These are phyloP conservation scores for Pulveroboletus sp. DNA, from an alignment of 768 basidiomycete genomes.

Conservation along the genomic window DNA sequence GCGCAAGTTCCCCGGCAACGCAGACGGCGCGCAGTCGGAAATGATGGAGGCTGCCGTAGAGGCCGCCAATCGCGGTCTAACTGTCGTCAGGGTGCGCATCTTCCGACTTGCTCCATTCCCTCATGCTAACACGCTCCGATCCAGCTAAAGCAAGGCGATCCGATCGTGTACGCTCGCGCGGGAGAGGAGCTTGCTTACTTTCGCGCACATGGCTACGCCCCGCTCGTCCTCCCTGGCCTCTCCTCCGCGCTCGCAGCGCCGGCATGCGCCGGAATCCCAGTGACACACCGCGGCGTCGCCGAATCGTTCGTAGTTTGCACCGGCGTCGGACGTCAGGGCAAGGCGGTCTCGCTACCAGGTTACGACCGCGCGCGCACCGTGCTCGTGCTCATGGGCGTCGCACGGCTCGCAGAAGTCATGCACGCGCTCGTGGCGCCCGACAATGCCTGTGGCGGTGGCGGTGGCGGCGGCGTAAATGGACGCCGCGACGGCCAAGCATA, in stretches of 20 bases:
- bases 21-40: conserved; percentile 90
- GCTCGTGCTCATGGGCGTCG: conserved; percentile 93
- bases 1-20: conserved; percentile 96
- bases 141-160: conserved; percentile 96
- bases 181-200: conserved; percentile 96
- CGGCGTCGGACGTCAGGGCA: conserved; percentile 85
- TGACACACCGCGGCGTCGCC: conserved; percentile 93
- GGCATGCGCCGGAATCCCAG: conserved; percentile 83
- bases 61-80: conserved; percentile 72
- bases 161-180: conserved; percentile 88
- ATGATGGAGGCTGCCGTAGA: conserved; percentile 91
- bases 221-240: conserved; percentile 85
- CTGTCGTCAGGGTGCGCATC: conserved; percentile 75
- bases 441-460: no score
- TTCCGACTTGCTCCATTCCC: no score
- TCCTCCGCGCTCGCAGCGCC: conserved; percentile 89
- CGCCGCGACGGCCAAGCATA: conserved; percentile 57
- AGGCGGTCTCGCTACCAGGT: conserved; percentile 77
- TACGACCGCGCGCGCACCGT: conserved; percentile 81
- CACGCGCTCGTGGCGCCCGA: conserved; percentile 44
- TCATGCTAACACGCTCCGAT: background rate
- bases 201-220: conserved; percentile 78
- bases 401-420: conserved; percentile 71
- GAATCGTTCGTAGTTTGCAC: conserved; percentile 90
- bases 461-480: conserved; percentile 31